Conservation (phyloP, 352 stramenopile species). For the Phytopythium chamaehyphon region DNA sequence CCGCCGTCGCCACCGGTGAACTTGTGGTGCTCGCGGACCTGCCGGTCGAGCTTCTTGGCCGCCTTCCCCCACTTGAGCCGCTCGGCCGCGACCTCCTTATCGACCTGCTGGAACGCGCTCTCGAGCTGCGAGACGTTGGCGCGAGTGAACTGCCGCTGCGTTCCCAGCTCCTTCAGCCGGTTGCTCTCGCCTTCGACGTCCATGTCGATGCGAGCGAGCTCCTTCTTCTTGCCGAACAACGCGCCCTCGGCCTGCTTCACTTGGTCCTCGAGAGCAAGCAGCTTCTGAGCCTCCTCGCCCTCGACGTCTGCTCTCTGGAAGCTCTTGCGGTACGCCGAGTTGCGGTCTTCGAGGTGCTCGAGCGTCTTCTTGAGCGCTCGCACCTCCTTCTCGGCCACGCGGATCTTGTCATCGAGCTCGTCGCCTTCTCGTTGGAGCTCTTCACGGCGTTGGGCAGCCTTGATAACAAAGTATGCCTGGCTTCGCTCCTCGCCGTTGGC, state of each 20-base stretch:
- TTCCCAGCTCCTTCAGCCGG: slow-evolving; percentile 65
- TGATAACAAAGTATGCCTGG: slow-evolving; percentile 95
- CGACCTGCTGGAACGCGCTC: slow-evolving; percentile 50
- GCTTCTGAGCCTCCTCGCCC: slow-evolving; percentile 79
- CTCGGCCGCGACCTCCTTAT: slow-evolving; percentile 67
- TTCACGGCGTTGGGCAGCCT: slow-evolving; percentile 92
- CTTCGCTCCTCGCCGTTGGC: slow-evolving; percentile 77
- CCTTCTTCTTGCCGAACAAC: slow-evolving; percentile 94
- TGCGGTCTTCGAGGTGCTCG: slow-evolving; percentile 88
- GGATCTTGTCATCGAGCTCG: slow-evolving; percentile 94
- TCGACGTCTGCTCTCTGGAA: slow-evolving; percentile 90
- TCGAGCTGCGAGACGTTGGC: slow-evolving; percentile 65
- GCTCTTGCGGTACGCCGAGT: slow-evolving; percentile 93
- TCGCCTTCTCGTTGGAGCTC: slow-evolving; percentile 95
- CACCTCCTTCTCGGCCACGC: slow-evolving; percentile 91
- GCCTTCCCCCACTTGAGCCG: slow-evolving; percentile 67
- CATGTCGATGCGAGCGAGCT: slow-evolving; percentile 88
- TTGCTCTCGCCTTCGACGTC: slow-evolving; percentile 74
- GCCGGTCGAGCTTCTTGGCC: slow-evolving; percentile 63
- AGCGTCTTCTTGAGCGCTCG: slow-evolving; percentile 92
- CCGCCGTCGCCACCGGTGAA: slow-evolving; percentile 16
- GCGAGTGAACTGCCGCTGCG: slow-evolving; percentile 52
- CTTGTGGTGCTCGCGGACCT: slow-evolving; percentile 60
- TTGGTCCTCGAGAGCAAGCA: slow-evolving; percentile 87
- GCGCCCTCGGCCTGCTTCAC: slow-evolving; percentile 80